Conservation (phyloP, 2,329 filamentous ascomycete genomes). For the Colletotrichum tanaceti region DNA sequence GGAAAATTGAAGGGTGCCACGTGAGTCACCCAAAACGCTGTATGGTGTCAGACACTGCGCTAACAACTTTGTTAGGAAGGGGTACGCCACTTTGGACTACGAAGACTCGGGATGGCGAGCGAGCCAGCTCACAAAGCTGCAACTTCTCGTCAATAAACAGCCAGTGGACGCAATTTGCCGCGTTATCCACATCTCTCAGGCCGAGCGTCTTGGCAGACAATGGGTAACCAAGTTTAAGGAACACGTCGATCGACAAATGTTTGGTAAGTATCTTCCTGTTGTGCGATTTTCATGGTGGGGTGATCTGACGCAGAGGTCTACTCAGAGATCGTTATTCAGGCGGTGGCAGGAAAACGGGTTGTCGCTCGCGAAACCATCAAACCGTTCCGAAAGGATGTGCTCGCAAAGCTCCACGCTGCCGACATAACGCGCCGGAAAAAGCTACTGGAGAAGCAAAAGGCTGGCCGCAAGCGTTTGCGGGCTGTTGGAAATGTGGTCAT, state of each 20-base stretch:
- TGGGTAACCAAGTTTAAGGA: conserved; percentile 98
- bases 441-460: conserved; percentile 95
- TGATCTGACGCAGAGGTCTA: neutral
- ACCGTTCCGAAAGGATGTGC: conserved; percentile 94
- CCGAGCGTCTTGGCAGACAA: conserved; percentile 80
- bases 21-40: conserved; percentile 45
- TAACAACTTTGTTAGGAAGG: conserved; percentile 65
- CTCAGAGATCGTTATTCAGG: conserved; percentile 90
- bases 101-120: conserved; percentile 91
- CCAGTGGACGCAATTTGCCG: conserved; percentile 96
- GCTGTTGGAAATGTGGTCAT: conserved; percentile 93
- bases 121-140: conserved; percentile 86
- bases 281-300: neutral
- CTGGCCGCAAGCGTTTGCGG: conserved; percentile 87
- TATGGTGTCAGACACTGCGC: neutral
- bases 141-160: conserved; percentile 91
- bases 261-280: conserved; percentile 57
- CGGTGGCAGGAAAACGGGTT: conserved; percentile 82
- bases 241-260: conserved; percentile 96
- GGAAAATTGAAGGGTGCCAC: conserved; percentile 94
- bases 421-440: conserved; percentile 87
- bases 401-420: conserved; percentile 91
- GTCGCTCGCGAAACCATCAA: conserved; percentile 95
- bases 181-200: conserved; percentile 85
- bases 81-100: conserved; percentile 96